A percentile compares a stretch with the other conserved stretches of the same genome.
phyloP scores from a whole-genome alignment of 2,329 filamentous ascomycete species.

The Trichoderma afroharzianum region DNA sequence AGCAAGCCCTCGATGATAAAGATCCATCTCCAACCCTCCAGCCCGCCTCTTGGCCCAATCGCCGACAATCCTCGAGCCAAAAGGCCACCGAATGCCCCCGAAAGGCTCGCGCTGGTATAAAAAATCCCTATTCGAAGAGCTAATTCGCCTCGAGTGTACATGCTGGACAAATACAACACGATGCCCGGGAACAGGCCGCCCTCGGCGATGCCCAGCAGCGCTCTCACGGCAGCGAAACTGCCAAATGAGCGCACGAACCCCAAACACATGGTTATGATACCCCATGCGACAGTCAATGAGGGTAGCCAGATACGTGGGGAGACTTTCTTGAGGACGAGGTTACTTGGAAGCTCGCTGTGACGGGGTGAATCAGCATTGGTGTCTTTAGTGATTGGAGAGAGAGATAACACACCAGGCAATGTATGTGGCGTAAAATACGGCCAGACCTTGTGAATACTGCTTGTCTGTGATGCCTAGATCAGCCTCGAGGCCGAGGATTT shows the following conservation, averaged over 20 bases:
- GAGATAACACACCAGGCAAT: constrained; percentile 46
- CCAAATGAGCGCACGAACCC: constrained; percentile 51
- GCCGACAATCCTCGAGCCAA: constrained; percentile 58
- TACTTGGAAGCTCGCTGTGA: constrained; percentile 59
- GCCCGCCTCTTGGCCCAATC: constrained; percentile 52
- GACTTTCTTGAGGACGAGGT: constrained; percentile 59
- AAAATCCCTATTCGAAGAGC: constrained; percentile 63
- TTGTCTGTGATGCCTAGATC: constrained; percentile 56
- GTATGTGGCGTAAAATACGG: constrained; percentile 64
- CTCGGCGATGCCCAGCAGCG: constrained; percentile 60
- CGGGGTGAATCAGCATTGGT: background rate
- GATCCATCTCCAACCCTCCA: constrained; percentile 60
- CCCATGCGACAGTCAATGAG: constrained; percentile 54
- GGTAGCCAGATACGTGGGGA: constrained; percentile 60
- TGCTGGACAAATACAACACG: constrained; percentile 61
- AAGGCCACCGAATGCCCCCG: constrained; percentile 57
- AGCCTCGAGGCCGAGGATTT: constrained; percentile 58
- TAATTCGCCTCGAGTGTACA: constrained; percentile 58
- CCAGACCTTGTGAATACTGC: constrained; percentile 62
- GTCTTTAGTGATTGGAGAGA: background rate
- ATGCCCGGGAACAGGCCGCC: constrained; percentile 65
- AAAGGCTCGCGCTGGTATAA: constrained; percentile 63
- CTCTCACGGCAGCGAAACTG: constrained; percentile 59
- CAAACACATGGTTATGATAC: constrained; percentile 54
- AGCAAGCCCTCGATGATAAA: constrained; percentile 58